Conservation (phyloP, 495 filamentous ascomycete genomes). For the Penicillium alfredii region DNA sequence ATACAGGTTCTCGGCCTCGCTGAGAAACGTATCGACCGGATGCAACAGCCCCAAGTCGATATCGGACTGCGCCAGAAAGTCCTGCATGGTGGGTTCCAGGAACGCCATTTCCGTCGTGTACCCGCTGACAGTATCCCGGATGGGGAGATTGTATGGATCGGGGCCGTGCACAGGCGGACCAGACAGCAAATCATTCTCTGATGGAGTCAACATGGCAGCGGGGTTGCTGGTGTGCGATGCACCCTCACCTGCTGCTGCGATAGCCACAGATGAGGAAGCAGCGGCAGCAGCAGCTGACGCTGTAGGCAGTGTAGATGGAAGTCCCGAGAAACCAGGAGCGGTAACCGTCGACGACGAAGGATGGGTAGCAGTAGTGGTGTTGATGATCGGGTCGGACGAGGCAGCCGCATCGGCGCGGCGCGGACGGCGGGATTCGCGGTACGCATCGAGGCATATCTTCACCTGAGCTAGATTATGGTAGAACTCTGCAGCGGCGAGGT, state of each 20-base stretch:
- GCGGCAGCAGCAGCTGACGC: too few species aligned
- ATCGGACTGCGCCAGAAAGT: constrained; percentile 41
- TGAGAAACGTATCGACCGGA: constrained; percentile 39
- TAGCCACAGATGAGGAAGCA: too few species aligned
- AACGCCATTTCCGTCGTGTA: constrained; percentile 43
- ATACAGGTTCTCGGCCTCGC: constrained; percentile 35
- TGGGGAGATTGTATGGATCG: constrained; percentile 12
- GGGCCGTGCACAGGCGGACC: background rate
- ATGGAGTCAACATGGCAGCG: background rate
- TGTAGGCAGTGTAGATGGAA: too few species aligned
- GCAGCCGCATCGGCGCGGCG: constrained; percentile 1
- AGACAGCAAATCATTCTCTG: constrained; percentile 4
- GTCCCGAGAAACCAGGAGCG: too few species aligned
- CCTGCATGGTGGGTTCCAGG: constrained; percentile 42
- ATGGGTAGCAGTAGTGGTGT: too few species aligned
- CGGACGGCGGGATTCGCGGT: constrained; percentile 12
- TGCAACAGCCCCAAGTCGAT: constrained; percentile 36
- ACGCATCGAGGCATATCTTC: constrained; percentile 28
- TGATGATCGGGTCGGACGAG: too few species aligned
- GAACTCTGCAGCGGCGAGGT: constrained; percentile 38
- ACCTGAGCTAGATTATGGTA: constrained; percentile 34
- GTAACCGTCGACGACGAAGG: too few species aligned
- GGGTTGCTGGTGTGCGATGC: constrained; percentile 1
- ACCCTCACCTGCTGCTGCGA: too few species aligned
- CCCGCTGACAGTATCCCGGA: constrained; percentile 16